Conservation (phyloP, 495 filamentous ascomycete species). For the Aspergillus kassunensis region DNA sequence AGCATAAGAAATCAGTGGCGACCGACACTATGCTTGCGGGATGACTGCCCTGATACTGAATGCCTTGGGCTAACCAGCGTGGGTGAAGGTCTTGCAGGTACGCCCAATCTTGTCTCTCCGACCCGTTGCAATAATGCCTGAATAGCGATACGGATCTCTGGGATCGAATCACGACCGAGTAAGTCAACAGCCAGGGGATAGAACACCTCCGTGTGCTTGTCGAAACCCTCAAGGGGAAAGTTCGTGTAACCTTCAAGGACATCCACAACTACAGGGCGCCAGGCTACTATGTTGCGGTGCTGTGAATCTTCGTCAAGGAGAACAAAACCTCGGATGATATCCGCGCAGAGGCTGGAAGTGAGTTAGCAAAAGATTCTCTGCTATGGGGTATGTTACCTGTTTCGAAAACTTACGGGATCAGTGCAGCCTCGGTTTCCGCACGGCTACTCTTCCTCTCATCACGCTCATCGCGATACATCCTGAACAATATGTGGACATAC, state of each 20-base stretch:
- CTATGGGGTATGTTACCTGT: neutral
- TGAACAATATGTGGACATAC: slow-evolving; percentile 87
- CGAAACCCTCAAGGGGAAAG: slow-evolving; percentile 80
- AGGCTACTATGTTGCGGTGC: slow-evolving; percentile 91
- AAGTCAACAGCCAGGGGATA: slow-evolving; percentile 83
- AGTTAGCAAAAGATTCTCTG: slow-evolving; percentile 7
- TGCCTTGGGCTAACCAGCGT: slow-evolving; percentile 43
- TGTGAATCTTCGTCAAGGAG: slow-evolving; percentile 89
- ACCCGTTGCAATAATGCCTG: slow-evolving; percentile 72
- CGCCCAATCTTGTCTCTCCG: slow-evolving; percentile 75
- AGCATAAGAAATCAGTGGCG: slow-evolving; percentile 12
- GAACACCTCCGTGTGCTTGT: slow-evolving; percentile 72
- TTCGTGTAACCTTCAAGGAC: slow-evolving; percentile 93
- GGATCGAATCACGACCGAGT: slow-evolving; percentile 73
- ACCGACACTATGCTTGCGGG: slow-evolving; percentile 29
- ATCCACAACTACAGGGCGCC: slow-evolving; percentile 95
- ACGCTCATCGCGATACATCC: slow-evolving; percentile 91
- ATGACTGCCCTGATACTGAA: slow-evolving; percentile 31
- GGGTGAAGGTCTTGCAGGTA: slow-evolving; percentile 36
- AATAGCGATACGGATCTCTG: slow-evolving; percentile 72
- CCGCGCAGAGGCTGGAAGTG: slow-evolving; percentile 66
- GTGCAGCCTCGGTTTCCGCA: slow-evolving; percentile 77
- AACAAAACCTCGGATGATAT: slow-evolving; percentile 81
- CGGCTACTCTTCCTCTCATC: slow-evolving; percentile 76
- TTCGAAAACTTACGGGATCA: slow-evolving; percentile 75